Conservation (phyloP, 2,329 filamentous ascomycete genomes). For the Fusarium sp. region DNA sequence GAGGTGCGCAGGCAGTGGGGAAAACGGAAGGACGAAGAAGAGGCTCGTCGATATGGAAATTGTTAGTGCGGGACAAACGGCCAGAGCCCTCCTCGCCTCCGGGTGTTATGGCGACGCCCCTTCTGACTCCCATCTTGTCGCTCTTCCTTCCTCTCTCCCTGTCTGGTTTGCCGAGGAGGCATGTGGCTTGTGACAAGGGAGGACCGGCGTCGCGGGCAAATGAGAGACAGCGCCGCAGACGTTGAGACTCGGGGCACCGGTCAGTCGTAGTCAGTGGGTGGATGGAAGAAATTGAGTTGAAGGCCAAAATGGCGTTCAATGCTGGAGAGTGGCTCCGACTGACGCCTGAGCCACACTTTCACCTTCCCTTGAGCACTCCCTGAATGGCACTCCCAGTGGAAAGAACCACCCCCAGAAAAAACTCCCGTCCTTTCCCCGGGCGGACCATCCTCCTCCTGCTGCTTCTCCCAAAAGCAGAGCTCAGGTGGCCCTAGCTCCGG, state of each 20-base stretch:
- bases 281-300: conserved; percentile 10
- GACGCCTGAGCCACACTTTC: conserved; percentile 22
- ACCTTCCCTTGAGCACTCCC: not conserved
- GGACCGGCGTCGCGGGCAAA: conserved; percentile 18
- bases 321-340: conserved; percentile 29
- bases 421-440: conserved; percentile 22
- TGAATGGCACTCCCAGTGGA: not conserved
- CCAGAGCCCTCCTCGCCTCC: conserved; percentile 21
- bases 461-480: conserved; percentile 20
- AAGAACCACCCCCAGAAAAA: conserved; percentile 14
- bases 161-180: conserved; percentile 18
- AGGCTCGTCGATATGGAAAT: conserved; percentile 35
- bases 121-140: conserved; percentile 2
- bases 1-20: conserved; percentile 20
- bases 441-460: not conserved
- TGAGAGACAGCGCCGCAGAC: not conserved
- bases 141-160: conserved; percentile 7
- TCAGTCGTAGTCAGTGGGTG: conserved; percentile 1
- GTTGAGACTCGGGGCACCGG: conserved; percentile 9
- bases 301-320: not conserved
- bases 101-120: conserved; percentile 31
- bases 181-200: conserved; percentile 36
- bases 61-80: conserved; percentile 43
- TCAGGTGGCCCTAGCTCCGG: conserved; percentile 23
- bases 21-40: conserved; percentile 23